Base-by-base conservation (phyloP, 805 yeast species). In the Candida verbasci region DNA sequence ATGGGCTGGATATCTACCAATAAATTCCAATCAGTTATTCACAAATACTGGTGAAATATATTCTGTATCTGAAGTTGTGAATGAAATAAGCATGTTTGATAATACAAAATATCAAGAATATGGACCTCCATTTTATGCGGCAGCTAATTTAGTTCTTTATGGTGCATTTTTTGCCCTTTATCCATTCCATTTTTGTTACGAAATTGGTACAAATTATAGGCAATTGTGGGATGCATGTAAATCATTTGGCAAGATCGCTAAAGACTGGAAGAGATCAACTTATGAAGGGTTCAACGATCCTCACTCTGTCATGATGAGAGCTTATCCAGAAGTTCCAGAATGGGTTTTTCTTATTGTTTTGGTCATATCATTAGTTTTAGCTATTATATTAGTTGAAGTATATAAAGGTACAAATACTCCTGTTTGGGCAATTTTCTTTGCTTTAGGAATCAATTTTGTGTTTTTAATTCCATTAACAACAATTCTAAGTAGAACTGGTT, bases 341-440 rank as follows among this genome's bases (percentile, higher is more conserved):
- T 61, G 65, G 65, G 50, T 48, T 31, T 61, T 52, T 39, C 11
- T 43, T 4, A 33, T 47, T 14, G 40, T 60, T 5, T 43, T 60
- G 38, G 38, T 56, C 8, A 36, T 58, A 7, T 49, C 65, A n/a
- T 17, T 58, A 23, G 53, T 57, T 24, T 49, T 58, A 9, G 66
- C 62, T 3, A 52, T 62, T 11, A 28, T 53, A 3, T 56, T 63
- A 34, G 62, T 58, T 10, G 28, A 47, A 31, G 34, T 58, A 9
- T 62, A 56, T 29, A 6, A 6, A 7, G 68, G 68, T 3, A 61
- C 58, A 2, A 58, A 74, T 34, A 74, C 82, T 4, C 82, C 82
- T 14, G 74, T 76, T 17, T 78, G 83, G 82, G 71, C 75, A 18
- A 60, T 78, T 27, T 70, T 77, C 58, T 67, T 78, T 43, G 67